phyloP scores from a whole-genome alignment of 2,329 filamentous ascomycete genomes.

The Dactylellina drechsleri region DNA sequence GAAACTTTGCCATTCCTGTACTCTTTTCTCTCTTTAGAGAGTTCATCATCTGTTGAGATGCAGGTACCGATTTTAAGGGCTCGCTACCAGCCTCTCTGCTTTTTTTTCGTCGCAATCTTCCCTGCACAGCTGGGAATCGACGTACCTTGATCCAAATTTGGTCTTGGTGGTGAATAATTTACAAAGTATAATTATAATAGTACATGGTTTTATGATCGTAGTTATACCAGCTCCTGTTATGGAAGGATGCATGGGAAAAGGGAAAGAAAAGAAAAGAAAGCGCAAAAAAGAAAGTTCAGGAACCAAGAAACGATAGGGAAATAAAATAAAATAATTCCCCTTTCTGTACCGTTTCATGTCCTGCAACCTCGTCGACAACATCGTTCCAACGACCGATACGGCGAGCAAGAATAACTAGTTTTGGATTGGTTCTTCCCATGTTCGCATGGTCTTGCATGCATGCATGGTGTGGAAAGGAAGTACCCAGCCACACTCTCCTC shows the following conservation, averaged over 20 bases:
- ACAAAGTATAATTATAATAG: too few relatives aligned
- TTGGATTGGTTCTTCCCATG: constrained; percentile 17
- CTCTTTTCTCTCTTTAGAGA: too few relatives aligned
- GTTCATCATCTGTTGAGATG: constrained; percentile 28
- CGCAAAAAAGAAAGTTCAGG: neutral
- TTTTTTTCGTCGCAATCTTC: constrained; percentile 25
- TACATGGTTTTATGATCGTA: too few relatives aligned
- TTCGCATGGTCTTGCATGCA: constrained; percentile 1
- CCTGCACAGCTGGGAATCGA: constrained; percentile 3
- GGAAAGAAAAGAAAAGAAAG: too few relatives aligned
- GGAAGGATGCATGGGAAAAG: too few relatives aligned
- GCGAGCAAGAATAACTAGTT: constrained; percentile 33
- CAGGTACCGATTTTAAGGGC: constrained; percentile 44
- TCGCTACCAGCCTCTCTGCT: constrained; percentile 31
- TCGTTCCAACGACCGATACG: constrained; percentile 10
- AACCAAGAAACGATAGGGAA: neutral
- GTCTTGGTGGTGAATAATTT: constrained; percentile 16
- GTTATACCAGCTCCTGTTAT: neutral
- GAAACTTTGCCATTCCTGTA: constrained; percentile 24
- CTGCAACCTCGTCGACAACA: constrained; percentile 23
- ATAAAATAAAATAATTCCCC: constrained; percentile 12
- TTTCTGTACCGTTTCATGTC: constrained; percentile 50
- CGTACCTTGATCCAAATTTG: constrained; percentile 45
- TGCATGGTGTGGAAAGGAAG: neutral
- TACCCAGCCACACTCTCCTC: constrained; percentile 22